These are phyloP conservation scores for Thelephora ganbajun DNA, from an alignment of 768 basidiomycete genomes.

Conservation along the genomic window DNA sequence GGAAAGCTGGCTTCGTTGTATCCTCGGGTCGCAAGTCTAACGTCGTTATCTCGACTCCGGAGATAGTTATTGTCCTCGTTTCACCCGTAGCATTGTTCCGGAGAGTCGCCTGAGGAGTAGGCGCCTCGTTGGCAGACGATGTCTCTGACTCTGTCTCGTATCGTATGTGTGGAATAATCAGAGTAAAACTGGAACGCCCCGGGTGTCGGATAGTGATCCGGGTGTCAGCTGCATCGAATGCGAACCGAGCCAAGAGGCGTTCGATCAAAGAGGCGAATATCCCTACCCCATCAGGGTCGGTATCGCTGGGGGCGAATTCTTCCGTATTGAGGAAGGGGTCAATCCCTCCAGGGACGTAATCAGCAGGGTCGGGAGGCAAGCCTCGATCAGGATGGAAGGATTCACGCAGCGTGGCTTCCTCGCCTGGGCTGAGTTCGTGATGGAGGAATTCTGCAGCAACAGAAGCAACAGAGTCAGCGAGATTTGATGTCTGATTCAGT, in stretches of 20 bases:
- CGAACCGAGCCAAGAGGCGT: conserved; percentile 62
- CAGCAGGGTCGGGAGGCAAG: conserved; percentile 13
- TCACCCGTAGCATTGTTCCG: conserved; percentile 13
- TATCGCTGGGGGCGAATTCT: conserved; percentile 26
- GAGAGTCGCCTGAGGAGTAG: neutral
- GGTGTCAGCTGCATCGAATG: conserved; percentile 59
- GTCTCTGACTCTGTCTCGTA: conserved; percentile 35
- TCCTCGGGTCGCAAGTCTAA: conserved; percentile 22
- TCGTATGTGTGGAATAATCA: conserved; percentile 40
- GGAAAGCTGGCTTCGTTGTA: neutral
- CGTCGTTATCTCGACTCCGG: conserved; percentile 41
- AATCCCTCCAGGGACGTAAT: conserved; percentile 55
- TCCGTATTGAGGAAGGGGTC: conserved; percentile 38
- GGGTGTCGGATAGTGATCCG: conserved; percentile 58
- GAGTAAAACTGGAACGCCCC: conserved; percentile 43
- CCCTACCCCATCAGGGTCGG: conserved; percentile 63
- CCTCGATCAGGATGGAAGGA: conserved; percentile 42
- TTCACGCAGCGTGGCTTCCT: conserved; percentile 56
- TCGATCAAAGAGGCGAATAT: conserved; percentile 74
- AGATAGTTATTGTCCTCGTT: conserved; percentile 38
- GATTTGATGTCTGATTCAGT: conserved; percentile 20
- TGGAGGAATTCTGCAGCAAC: conserved; percentile 81
- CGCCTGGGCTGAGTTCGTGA: conserved; percentile 57
- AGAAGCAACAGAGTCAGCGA: conserved; percentile 71
- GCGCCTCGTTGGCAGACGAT: neutral